These are phyloP conservation scores for Carex scoparia DNA, from an alignment of 176 grass and related monocot species.

Conservation along the genomic window DNA sequence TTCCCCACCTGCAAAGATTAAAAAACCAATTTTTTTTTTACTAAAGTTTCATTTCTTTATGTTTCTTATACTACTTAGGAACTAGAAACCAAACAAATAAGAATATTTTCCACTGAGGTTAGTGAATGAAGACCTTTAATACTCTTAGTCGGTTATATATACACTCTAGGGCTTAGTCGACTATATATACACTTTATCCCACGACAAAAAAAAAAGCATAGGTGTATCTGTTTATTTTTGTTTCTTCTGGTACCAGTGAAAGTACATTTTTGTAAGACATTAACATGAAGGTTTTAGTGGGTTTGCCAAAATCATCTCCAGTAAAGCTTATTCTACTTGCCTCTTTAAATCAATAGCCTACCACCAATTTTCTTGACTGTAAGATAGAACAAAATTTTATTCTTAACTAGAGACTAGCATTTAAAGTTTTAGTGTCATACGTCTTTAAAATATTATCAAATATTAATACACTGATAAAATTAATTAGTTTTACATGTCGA, in stretches of 20 bases:
- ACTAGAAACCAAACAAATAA: neutral
- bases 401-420: neutral
- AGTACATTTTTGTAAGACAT: neutral
- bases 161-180: neutral
- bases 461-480: neutral
- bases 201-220: neutral
- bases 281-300: neutral
- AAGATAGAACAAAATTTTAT: neutral
- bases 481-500: neutral
- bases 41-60: neutral
- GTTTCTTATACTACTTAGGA: neutral
- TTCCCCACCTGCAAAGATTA: conserved; percentile 49
- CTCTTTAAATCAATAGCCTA: neutral
- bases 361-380: neutral
- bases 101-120: neutral
- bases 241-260: neutral
- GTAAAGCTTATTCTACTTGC: neutral
- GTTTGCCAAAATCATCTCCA: neutral
- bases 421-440: neutral
- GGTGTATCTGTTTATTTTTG: neutral
- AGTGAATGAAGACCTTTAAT: neutral
- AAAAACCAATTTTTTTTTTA: neutral
- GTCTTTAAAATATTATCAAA: neutral
- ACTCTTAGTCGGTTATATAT: neutral
- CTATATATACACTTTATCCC: neutral